Percentiles rank a stretch among this genome's conserved stretches.
Evolutionary conservation across 139 green algal genomes (phyloP).

Genomic region (Auxenochlorella pyrenoidosa): DNA sequence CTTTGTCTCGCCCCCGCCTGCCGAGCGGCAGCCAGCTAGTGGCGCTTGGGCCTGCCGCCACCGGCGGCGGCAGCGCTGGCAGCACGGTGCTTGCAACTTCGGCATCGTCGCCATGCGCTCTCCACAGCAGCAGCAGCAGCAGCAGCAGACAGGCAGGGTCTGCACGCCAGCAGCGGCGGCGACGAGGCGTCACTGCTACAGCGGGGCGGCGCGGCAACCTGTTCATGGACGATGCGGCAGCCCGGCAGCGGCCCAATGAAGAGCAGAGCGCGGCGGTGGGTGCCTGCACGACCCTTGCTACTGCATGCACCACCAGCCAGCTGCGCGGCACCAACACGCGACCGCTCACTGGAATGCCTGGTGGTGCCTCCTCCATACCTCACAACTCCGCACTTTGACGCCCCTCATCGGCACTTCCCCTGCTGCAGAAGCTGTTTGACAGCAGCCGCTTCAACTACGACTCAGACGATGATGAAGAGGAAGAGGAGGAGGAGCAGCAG

Average conservation of each 20-base stretch:
- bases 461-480: slow-evolving; percentile 33
- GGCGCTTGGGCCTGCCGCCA: neutral
- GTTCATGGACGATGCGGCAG: slow-evolving; percentile 32
- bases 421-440: slow-evolving; percentile 39
- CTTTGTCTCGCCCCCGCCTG: neutral
- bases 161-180: slow-evolving; percentile 2
- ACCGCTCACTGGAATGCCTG: too few species aligned
- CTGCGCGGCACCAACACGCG: too few species aligned
- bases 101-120: neutral
- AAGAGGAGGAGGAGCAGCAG: neutral
- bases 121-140: neutral
- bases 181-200: neutral
- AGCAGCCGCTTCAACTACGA: slow-evolving; percentile 52
- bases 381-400: too few species aligned
- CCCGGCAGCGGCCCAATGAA: neutral
- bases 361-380: neutral
- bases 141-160: neutral
- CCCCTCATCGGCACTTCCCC: neutral
- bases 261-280: neutral
- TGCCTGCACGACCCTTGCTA: neutral
- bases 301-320: neutral
- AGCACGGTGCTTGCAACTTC: neutral
- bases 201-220: slow-evolving; percentile 26
- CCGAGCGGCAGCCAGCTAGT: neutral
- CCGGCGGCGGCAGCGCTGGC: neutral